Evolutionary conservation across 192 early-diverging fungal genomes (phyloP).

Genomic region (Cladochytrium replicatum): DNA sequence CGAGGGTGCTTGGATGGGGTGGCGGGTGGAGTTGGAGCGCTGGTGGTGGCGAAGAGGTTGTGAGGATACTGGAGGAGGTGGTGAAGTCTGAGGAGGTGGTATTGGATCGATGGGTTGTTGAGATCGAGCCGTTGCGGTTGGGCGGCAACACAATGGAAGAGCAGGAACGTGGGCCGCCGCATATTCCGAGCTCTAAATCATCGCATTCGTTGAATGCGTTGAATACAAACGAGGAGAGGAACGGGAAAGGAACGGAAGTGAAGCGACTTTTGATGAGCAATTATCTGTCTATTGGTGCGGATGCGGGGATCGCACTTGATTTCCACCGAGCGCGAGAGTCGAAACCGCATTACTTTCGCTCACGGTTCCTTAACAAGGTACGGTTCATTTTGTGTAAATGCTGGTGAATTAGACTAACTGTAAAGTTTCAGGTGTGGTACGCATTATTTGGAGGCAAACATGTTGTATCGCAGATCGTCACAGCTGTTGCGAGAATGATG

Average conservation of each 20-base stretch:
- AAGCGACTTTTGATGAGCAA: constrained; percentile 19
- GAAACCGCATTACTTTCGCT: constrained; percentile 16
- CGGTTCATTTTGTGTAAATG: no score
- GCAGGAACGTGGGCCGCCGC: constrained; percentile 8
- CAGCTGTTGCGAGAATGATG: constrained; percentile 3
- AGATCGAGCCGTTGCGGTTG: constrained; percentile 4
- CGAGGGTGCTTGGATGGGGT: constrained; percentile 31
- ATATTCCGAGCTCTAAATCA: background rate
- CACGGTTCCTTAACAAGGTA: constrained; percentile 17
- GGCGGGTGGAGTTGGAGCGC: no score
- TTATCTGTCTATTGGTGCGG: constrained; percentile 15
- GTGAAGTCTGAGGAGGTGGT: constrained; percentile 6
- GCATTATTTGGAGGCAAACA: constrained; percentile 15
- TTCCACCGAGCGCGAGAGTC: constrained; percentile 14
- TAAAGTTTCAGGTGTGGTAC: no score
- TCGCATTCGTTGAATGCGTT: no score
- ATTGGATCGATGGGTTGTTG: constrained; percentile 16
- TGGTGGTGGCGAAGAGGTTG: constrained; percentile 5
- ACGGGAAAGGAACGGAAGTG: background rate
- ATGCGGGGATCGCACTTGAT: constrained; percentile 16
- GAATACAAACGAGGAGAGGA: no score
- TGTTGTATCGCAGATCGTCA: constrained; percentile 8
- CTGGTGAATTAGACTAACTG: no score
- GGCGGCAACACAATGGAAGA: background rate
- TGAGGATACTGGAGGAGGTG: constrained; percentile 16